Evolutionary conservation across 208 protist species (phyloP), one percentile per base, ranked within the genome.

Genomic region (Leptomonas pyrrhocoris): DNA sequence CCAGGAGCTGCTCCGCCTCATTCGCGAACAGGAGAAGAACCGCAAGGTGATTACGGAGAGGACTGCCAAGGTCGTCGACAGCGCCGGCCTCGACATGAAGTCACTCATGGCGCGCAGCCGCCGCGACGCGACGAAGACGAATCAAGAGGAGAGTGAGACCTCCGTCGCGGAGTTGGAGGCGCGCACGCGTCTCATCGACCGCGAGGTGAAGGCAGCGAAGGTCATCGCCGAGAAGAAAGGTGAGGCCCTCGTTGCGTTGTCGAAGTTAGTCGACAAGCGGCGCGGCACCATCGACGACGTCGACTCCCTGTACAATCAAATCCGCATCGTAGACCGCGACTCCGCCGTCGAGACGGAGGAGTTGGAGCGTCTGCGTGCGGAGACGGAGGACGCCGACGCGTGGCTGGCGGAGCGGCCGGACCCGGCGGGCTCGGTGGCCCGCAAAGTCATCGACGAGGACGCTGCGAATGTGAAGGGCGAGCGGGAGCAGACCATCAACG

Each of bases 311-410:
- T 90, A 94, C 77, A 95, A 95, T 73, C 62, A 88, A 55, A 92
- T 95, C 53, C 87, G 90, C 34, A 84, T 93, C 28, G 69, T 78
- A 18, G 88, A 94, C 49, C 81, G 88, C 48, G 88, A 95, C 68
- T 80, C 68, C 16, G 74, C 63, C 21, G 68, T 83, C 38, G 82
- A 84, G 66, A 75, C 73, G 27, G 85, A 94, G 54, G 61, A 56
- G 48, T 38, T 95, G 18, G 75, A 80, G n/a, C 73, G 79, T 16
- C 59, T 91, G 36, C 56, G 49, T 1, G 72, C 68, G 12, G 90
- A 95, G 27, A 62, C 83, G 34, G 72, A 85, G 36, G 69, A 79
- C 43, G 84, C 81, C 28, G 84, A 88, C 45, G 64, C 69, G 23
- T 84, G 75, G 51, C 69, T 95, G 5, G 72, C 82, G 59, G 82